phyloP scores from a whole-genome alignment of 768 basidiomycete genomes.

The Auricularia cornea region DNA sequence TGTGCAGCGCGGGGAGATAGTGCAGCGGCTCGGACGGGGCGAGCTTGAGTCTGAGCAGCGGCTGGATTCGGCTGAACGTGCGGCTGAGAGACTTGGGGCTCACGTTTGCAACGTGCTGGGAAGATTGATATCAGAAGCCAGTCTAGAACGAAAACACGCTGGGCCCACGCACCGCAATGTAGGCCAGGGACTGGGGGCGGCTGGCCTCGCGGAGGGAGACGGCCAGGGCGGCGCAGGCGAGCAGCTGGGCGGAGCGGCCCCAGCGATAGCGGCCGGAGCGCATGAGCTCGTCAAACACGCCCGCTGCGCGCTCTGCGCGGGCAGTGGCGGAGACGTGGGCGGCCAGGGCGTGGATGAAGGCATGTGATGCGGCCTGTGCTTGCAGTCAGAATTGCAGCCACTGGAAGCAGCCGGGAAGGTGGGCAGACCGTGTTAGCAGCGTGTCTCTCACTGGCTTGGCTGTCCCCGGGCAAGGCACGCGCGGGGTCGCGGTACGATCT shows the following conservation, averaged over 20 bases:
- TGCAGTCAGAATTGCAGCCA: neutral
- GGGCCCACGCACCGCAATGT: constrained; percentile 44
- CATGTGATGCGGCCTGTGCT: constrained; percentile 52
- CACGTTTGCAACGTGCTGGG: constrained; percentile 1
- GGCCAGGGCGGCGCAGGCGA: constrained; percentile 60
- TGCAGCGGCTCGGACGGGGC: constrained; percentile 47
- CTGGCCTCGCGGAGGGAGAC: constrained; percentile 65
- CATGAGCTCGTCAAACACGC: constrained; percentile 65
- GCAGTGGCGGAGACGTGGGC: constrained; percentile 50
- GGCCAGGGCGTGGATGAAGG: constrained; percentile 54
- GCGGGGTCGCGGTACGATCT: constrained; percentile 8
- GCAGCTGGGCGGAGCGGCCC: constrained; percentile 64
- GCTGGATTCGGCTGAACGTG: constrained; percentile 43
- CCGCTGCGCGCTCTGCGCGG: constrained; percentile 54
- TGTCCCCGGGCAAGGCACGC: neutral
- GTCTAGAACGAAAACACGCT: neutral
- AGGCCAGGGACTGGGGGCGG: constrained; percentile 56
- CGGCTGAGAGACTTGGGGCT: constrained; percentile 40
- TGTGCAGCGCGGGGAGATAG: constrained; percentile 49
- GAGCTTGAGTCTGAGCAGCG: constrained; percentile 46
- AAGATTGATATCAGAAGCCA: constrained; percentile 6
- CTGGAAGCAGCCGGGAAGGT: neutral
- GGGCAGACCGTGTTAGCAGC: constrained; percentile 35
- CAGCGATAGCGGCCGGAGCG: constrained; percentile 49
- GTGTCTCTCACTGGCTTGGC: neutral